Conservation (phyloP, 2,329 filamentous ascomycete genomes). For the Cercospora canescens region DNA sequence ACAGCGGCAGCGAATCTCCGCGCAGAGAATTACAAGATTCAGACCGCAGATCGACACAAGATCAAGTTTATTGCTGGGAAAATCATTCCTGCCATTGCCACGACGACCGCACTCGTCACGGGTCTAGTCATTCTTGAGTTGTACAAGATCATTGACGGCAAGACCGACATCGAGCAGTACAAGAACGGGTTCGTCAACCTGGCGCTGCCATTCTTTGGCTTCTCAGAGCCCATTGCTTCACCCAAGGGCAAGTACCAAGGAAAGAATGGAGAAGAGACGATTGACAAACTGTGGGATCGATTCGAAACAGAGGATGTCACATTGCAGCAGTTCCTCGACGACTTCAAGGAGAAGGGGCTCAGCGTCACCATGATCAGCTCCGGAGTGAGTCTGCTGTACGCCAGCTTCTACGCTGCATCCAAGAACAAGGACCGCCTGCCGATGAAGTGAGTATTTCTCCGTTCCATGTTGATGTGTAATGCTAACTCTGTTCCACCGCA, state of each 20-base stretch:
- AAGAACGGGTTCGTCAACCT: slow-evolving; percentile 99
- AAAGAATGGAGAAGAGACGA: slow-evolving; percentile 71
- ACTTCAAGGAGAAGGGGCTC: slow-evolving; percentile 80
- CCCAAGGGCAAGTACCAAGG: slow-evolving; percentile 89
- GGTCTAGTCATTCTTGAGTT: slow-evolving; percentile 90
- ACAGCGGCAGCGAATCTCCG: slow-evolving; percentile 94
- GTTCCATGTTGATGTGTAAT: background rate
- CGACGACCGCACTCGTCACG: slow-evolving; percentile 92
- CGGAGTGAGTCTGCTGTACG: slow-evolving; percentile 93
- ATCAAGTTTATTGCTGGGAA: slow-evolving; percentile 99
- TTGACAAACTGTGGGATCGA: slow-evolving; percentile 98
- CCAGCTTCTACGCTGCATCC: slow-evolving; percentile 83
- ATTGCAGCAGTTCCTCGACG: slow-evolving; percentile 76
- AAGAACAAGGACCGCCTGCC: slow-evolving; percentile 79
- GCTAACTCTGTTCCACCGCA: slow-evolving; percentile 41
- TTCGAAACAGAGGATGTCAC: slow-evolving; percentile 90
- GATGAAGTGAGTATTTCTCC: slow-evolving; percentile 59
- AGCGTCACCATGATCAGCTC: slow-evolving; percentile 91
- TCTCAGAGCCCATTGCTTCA: slow-evolving; percentile 93
- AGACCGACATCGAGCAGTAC: slow-evolving; percentile 96
- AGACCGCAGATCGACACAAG: slow-evolving; percentile 89
- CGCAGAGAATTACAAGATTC: slow-evolving; percentile 97
- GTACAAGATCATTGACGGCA: slow-evolving; percentile 95
- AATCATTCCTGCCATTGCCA: slow-evolving; percentile 98
- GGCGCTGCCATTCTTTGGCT: slow-evolving; percentile 94